Percentiles rank a stretch among this genome's conserved stretches.
phyloP scores from a whole-genome alignment of 108 stramenopile genomes.

The Nitzschia sp. region DNA sequence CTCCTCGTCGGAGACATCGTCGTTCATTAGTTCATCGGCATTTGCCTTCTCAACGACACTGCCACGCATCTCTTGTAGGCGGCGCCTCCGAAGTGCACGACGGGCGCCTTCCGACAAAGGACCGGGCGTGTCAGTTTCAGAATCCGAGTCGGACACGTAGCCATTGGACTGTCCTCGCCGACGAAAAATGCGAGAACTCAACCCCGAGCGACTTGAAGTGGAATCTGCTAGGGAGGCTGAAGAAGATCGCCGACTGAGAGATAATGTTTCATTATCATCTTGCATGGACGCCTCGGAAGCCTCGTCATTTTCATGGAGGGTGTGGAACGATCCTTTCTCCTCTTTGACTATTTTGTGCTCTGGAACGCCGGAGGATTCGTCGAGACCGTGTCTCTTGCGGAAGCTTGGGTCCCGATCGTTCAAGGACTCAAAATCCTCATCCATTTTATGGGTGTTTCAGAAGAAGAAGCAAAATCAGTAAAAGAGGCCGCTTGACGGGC shows the following conservation, averaged over 20 bases:
- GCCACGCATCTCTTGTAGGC: not conserved
- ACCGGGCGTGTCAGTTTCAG: not conserved
- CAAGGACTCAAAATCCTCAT: too few relatives aligned
- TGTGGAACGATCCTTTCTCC: not conserved
- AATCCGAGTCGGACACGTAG: not conserved
- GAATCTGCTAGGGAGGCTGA: not conserved
- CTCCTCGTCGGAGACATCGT: not conserved
- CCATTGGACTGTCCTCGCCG: not conserved
- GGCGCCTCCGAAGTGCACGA: constrained; percentile 2
- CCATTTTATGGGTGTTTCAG: too few relatives aligned
- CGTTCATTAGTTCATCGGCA: not conserved
- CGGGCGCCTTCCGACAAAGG: constrained; percentile 5
- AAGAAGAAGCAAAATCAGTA: too few relatives aligned
- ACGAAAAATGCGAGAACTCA: not conserved
- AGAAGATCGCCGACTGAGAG: not conserved
- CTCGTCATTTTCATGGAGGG: not conserved
- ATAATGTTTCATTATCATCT: not conserved
- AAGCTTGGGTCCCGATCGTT: too few relatives aligned
- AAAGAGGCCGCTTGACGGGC: too few relatives aligned
- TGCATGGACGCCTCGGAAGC: not conserved
- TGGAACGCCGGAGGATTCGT: not conserved
- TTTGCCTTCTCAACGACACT: not conserved
- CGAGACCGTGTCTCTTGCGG: not conserved
- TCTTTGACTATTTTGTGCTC: not conserved
- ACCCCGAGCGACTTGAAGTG: not conserved